These are phyloP conservation scores for Scleroderma bovista DNA, from an alignment of 768 basidiomycete genomes.

Conservation along the genomic window DNA sequence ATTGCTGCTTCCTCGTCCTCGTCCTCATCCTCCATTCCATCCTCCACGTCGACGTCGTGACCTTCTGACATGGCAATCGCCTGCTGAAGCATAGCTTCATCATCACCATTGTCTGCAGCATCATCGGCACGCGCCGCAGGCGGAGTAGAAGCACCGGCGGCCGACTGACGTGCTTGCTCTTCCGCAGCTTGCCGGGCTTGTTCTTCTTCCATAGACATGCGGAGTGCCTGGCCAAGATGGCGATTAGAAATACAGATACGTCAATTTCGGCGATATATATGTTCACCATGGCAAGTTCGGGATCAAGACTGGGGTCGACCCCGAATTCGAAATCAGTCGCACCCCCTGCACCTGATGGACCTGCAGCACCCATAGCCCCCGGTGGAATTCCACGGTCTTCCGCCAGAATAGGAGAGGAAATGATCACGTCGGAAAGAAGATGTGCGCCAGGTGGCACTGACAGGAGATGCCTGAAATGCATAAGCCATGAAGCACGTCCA, in stretches of 20 bases:
- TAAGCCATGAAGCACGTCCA: background rate
- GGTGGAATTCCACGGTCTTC: constrained; percentile 73
- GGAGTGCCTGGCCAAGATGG: constrained; percentile 60
- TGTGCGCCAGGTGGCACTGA: constrained; percentile 71
- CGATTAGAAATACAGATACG: background rate
- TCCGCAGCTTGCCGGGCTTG: constrained; percentile 64
- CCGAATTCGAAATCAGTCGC: constrained; percentile 75
- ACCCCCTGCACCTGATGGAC: constrained; percentile 42
- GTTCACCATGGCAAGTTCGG: constrained; percentile 91
- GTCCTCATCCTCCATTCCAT: constrained; percentile 56
- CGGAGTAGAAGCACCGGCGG: constrained; percentile 16
- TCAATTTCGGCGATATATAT: background rate
- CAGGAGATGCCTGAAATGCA: constrained; percentile 63
- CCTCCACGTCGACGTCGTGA: constrained; percentile 47
- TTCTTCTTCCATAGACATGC: constrained; percentile 97
- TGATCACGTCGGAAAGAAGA: constrained; percentile 78
- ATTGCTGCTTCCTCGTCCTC: constrained; percentile 87
- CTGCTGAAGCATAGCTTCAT: constrained; percentile 69
- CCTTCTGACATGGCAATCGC: constrained; percentile 73
- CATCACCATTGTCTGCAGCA: constrained; percentile 59
- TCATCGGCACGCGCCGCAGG: constrained; percentile 17
- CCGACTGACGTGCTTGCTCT: constrained; percentile 31
- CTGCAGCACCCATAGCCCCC: constrained; percentile 47
- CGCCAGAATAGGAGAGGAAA: constrained; percentile 76
- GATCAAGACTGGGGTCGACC: constrained; percentile 92